These are phyloP conservation scores for Aegilops tauschii DNA, from an alignment of 176 grass and related monocot species.

Conservation along the genomic window DNA sequence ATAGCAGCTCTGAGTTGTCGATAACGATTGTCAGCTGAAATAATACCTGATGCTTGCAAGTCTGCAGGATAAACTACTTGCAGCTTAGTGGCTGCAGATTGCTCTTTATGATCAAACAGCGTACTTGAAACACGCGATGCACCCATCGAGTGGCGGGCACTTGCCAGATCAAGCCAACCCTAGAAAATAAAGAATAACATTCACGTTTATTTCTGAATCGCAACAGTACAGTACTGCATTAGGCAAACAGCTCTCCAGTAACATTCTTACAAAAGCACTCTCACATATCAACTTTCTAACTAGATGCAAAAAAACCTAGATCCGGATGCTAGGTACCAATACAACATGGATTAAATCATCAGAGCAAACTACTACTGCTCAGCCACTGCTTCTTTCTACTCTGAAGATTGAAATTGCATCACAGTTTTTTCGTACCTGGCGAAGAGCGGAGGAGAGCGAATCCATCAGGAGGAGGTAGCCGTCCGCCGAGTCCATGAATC, in stretches of 20 bases:
- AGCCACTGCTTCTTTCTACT: background rate
- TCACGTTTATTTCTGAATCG: constrained; percentile 19
- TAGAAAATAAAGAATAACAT: constrained; percentile 9
- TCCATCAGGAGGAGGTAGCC: constrained; percentile 48
- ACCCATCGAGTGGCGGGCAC: constrained; percentile 89
- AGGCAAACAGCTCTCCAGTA: background rate
- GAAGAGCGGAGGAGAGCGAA: constrained; percentile 45
- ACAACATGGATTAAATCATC: background rate
- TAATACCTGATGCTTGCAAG: constrained; percentile 41
- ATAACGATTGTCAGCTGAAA: background rate
- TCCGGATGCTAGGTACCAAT: background rate
- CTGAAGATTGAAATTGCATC: background rate
- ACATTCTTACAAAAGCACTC: background rate
- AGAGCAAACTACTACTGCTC: background rate
- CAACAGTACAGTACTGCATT: background rate
- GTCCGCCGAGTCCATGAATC: constrained; percentile 53
- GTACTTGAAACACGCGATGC: constrained; percentile 65
- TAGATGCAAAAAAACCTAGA: background rate
- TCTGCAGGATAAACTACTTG: constrained; percentile 44
- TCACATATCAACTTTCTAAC: background rate
- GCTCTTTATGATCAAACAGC: constrained; percentile 74
- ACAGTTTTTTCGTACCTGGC: constrained; percentile 21
- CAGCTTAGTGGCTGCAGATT: constrained; percentile 74
- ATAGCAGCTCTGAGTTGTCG: background rate
- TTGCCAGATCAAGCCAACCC: constrained; percentile 95